Evolutionary conservation across 2,329 filamentous ascomycete genomes (phyloP).

Genomic region (Fusarium coffeatum): DNA sequence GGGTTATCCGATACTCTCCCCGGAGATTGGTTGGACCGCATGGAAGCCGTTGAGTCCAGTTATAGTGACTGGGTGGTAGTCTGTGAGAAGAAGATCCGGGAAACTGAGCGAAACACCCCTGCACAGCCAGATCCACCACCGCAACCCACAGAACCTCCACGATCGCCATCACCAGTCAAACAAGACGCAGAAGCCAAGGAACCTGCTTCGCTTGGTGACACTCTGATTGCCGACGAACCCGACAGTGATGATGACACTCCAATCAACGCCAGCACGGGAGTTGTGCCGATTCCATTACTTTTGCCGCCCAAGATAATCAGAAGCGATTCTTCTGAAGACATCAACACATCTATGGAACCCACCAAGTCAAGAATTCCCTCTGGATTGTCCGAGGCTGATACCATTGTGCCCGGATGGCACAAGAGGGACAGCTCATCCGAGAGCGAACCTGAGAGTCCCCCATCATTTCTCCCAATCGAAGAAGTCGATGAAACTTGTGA

Average conservation of each 20-base stretch:
- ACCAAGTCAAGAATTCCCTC: slow-evolving; percentile 37
- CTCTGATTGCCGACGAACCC: slow-evolving; percentile 24
- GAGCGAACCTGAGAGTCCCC: slow-evolving; percentile 25
- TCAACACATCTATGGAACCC: slow-evolving; percentile 11
- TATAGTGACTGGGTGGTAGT: slow-evolving; percentile 85
- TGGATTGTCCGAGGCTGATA: slow-evolving; percentile 43
- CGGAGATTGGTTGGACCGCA: slow-evolving; percentile 85
- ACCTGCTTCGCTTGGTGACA: slow-evolving; percentile 16
- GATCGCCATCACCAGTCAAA: slow-evolving; percentile 42
- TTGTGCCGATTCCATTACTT: slow-evolving; percentile 40
- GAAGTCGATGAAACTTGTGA: slow-evolving; percentile 31
- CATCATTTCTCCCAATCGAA: slow-evolving; percentile 36
- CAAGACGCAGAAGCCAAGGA: slow-evolving; percentile 12
- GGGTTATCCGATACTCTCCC: slow-evolving; percentile 86
- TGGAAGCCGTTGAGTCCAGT: slow-evolving; percentile 81
- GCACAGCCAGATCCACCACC: slow-evolving; percentile 12
- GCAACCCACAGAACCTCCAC: slow-evolving; percentile 24
- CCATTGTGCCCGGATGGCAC: slow-evolving; percentile 34
- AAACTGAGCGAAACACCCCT: slow-evolving; percentile 65
- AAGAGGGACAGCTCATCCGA: slow-evolving; percentile 19
- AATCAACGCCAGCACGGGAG: slow-evolving; percentile 18
- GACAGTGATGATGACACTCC: slow-evolving; percentile 36
- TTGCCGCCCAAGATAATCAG: slow-evolving; percentile 33
- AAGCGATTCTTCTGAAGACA: background rate
- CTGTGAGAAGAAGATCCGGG: slow-evolving; percentile 78